Evolutionary conservation across 2,329 filamentous ascomycete species (phyloP), one percentile per base, ranked within the genome.

Genomic region (Alternaria rosae): DNA sequence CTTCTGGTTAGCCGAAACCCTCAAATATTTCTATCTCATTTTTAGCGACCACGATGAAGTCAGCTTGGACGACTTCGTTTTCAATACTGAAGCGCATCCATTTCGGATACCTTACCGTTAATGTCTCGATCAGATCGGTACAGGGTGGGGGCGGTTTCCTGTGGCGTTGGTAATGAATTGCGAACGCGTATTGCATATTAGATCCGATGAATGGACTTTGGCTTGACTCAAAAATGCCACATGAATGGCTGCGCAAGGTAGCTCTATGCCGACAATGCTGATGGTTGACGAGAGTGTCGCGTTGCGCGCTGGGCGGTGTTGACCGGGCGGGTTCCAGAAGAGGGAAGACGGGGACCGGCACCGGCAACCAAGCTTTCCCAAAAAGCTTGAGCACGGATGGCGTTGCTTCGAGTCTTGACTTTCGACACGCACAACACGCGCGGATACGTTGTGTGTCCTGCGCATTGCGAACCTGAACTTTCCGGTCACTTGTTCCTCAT

Each of bases 21-120:
- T 84, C 32, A 84, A 84, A 70, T 84, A 84, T 63, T 84, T 84
- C 62, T 84, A 83, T 61, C 71, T 84, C 12, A 75, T 82, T 12
- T 84, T 84, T 68, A 81, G 79, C 54, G 78, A 81, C 41, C 78
- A 79, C 8, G 69, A 76, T 17, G 30, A 76, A 7, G 71, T 84
- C 17, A 81, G 78, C 62, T 67, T 84, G 61, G 82, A 84, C 64
- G 78, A 83, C 30, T 74, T 73, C 60, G 81, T 83, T 1, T 80
- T 83, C 57, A 83, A 83, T 55, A 84, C 82, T 6, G 82, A 83
- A 65, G 82, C 82, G 8, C 82, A 84, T 73, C 79, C 82, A 3
- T 82, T 83, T 53, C 76, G 70, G 53, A 71, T 73, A 38, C 71
- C 71, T 17, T 25, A 54, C 15, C 38, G 26, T 13, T 59, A 52